phyloP scores from a whole-genome alignment of 768 basidiomycete genomes.

The Suillus subalutaceus region DNA sequence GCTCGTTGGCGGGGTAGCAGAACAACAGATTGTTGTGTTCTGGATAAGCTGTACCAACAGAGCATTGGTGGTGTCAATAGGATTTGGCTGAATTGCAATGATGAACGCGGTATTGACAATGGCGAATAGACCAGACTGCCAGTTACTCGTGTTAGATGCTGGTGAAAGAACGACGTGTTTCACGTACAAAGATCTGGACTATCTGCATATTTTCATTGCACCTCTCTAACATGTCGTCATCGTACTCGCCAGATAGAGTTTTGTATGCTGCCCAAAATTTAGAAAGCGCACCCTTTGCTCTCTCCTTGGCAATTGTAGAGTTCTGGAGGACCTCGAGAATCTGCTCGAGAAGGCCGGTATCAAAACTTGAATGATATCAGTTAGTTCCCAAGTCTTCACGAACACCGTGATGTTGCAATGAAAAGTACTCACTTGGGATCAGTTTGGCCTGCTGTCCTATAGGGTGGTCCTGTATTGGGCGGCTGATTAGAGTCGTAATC shows the following conservation, averaged over 20 bases:
- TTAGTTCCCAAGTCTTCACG: no score
- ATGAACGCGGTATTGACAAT: slow-evolving; percentile 7
- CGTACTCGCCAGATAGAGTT: not conserved
- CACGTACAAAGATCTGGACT: not conserved
- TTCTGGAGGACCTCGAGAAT: not conserved
- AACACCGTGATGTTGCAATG: no score
- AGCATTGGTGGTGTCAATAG: not conserved
- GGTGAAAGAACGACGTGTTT: not conserved
- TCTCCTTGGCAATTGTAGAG: not conserved
- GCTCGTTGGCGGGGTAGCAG: no score
- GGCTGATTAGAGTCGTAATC: no score
- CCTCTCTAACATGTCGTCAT: not conserved
- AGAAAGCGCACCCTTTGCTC: not conserved
- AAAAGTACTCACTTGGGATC: no score
- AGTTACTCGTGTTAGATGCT: not conserved
- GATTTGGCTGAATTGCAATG: slow-evolving; percentile 4
- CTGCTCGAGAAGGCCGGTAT: not conserved
- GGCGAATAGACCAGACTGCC: slow-evolving; percentile 8
- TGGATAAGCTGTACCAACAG: not conserved
- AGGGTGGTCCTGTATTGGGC: no score
- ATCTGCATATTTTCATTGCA: not conserved
- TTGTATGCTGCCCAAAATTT: not conserved
- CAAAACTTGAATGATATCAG: no score
- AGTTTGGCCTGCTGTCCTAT: no score
- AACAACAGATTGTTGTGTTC: no score